These are phyloP conservation scores for Candida sojae DNA, from an alignment of 1,139 yeast genomes.

Conservation along the genomic window DNA sequence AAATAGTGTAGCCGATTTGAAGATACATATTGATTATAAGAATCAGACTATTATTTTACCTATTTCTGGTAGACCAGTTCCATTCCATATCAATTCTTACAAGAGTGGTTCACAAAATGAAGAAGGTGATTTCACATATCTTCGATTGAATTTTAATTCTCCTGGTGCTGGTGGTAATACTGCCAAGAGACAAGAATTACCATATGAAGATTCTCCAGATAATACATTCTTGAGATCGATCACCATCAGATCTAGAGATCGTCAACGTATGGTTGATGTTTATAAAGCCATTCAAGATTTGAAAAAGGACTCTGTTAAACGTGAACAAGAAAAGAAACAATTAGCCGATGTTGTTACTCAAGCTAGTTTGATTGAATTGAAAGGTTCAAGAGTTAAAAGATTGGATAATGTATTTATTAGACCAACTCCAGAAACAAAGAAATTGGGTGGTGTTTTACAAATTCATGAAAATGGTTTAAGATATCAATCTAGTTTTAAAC, in stretches of 20 bases:
- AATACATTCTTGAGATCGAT: constrained; percentile 86
- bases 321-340: constrained; percentile 89
- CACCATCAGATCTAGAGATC: constrained; percentile 87
- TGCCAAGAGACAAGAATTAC: constrained; percentile 74
- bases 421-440: constrained; percentile 95
- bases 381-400: constrained; percentile 77
- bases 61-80: constrained; percentile 94
- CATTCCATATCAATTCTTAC: constrained; percentile 92
- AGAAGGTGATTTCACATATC: constrained; percentile 91
- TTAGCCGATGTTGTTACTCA: constrained; percentile 95
- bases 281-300: constrained; percentile 88
- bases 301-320: constrained; percentile 87
- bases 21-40: constrained; percentile 84
- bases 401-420: constrained; percentile 88
- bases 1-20: constrained; percentile 73
- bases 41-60: constrained; percentile 90
- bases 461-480: constrained; percentile 96
- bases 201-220: constrained; percentile 86
- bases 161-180: constrained; percentile 84
- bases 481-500: constrained; percentile 79
- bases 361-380: constrained; percentile 81
- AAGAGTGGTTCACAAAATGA: constrained; percentile 95
- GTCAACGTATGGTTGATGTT: constrained; percentile 89
- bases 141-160: constrained; percentile 88
- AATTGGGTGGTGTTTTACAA: constrained; percentile 87